These are phyloP conservation scores for Yamagishiella unicocca DNA, from an alignment of 139 green algal species.

Conservation along the genomic window DNA sequence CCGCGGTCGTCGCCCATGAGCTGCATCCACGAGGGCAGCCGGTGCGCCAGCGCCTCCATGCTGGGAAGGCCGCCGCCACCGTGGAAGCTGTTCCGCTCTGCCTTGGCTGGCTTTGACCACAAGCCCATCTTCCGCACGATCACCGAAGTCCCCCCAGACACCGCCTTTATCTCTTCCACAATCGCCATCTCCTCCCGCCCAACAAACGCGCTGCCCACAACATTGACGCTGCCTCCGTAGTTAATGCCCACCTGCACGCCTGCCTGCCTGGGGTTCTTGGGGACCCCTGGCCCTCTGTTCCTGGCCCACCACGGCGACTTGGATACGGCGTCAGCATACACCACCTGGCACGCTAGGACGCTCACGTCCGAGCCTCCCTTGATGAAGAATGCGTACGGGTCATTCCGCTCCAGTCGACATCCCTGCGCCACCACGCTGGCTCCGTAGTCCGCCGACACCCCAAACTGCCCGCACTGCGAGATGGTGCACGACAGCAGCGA, in stretches of 20 bases:
- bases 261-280: background rate
- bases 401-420: constrained; percentile 24
- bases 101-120: constrained; percentile 21
- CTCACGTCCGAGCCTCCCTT: constrained; percentile 25
- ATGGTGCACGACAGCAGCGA: constrained; percentile 15
- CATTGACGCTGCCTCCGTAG: constrained; percentile 36
- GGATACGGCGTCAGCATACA: constrained; percentile 1
- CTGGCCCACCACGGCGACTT: background rate
- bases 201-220: constrained; percentile 41
- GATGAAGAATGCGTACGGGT: constrained; percentile 40
- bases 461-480: constrained; percentile 16
- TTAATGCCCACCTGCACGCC: constrained; percentile 45
- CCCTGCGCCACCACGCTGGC: background rate
- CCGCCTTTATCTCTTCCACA: background rate
- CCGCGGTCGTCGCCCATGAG: background rate
- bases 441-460: constrained; percentile 38
- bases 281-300: too few species aligned
- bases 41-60: constrained; percentile 9
- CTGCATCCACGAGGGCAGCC: constrained; percentile 4
- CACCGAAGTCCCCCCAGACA: background rate
- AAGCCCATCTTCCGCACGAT: background rate
- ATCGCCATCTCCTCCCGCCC: constrained; percentile 22
- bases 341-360: constrained; percentile 27
- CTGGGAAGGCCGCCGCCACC: background rate
- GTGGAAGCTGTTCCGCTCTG: constrained; percentile 27